phyloP scores from a whole-genome alignment of 108 stramenopile genomes.

The Schizochytrium sp. region DNA sequence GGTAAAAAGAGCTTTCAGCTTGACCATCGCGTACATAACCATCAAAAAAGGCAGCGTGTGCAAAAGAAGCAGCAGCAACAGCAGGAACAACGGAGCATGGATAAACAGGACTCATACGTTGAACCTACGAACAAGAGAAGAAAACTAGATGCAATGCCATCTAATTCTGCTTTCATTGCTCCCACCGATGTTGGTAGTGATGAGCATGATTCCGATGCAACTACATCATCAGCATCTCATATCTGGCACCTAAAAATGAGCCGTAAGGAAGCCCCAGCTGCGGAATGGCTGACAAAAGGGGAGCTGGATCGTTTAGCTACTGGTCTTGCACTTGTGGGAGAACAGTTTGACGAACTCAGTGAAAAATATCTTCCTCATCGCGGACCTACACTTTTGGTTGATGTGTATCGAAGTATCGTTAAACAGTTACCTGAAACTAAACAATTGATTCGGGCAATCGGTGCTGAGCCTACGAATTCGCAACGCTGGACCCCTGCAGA shows the following conservation, averaged over 20 bases:
- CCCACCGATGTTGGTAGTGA: too few species aligned
- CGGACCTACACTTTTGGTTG: not conserved
- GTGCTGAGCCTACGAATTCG: not conserved
- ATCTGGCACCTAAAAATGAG: not conserved
- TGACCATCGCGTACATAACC: conserved; percentile 24
- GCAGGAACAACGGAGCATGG: too few species aligned
- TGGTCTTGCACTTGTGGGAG: not conserved
- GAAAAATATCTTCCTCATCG: not conserved
- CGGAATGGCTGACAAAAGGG: not conserved
- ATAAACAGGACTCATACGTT: not conserved
- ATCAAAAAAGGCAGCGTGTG: not conserved
- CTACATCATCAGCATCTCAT: too few species aligned
- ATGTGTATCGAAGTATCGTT: not conserved
- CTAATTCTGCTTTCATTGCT: too few species aligned
- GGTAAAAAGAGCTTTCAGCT: conserved; percentile 31
- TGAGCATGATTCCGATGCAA: too few species aligned
- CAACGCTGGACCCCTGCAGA: not conserved
- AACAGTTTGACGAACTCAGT: not conserved
- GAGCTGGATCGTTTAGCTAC: not conserved
- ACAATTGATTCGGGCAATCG: not conserved
- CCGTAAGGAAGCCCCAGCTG: not conserved
- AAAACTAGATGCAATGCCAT: too few species aligned
- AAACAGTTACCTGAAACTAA: not conserved
- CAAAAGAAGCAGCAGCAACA: not conserved
- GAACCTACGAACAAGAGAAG: not conserved